phyloP scores from a whole-genome alignment of 2,329 filamentous ascomycete genomes.

The Pseudofabraea citricarpa region DNA sequence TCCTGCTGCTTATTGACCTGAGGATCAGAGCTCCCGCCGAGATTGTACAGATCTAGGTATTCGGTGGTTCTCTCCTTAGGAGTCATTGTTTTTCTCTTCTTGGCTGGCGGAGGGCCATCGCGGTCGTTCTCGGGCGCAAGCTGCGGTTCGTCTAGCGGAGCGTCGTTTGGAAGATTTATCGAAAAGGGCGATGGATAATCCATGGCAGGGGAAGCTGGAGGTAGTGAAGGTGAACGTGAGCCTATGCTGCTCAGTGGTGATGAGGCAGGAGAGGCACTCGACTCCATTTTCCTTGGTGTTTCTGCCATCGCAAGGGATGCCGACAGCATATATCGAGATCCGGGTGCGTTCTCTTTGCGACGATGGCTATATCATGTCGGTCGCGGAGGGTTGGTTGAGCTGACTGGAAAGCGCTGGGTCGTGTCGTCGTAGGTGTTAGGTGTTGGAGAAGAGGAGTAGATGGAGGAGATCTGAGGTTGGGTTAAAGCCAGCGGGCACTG shows the following conservation, averaged over 20 bases:
- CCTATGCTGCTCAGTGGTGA: constrained; percentile 29
- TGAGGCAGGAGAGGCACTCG: constrained; percentile 15
- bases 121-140: constrained; percentile 14
- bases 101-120: constrained; percentile 65
- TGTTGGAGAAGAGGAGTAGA: constrained; percentile 4
- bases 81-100: constrained; percentile 65
- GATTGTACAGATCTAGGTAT: constrained; percentile 64
- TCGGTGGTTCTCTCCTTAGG: constrained; percentile 73
- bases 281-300: too few relatives aligned
- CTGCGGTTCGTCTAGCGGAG: constrained; percentile 13
- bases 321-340: too few relatives aligned
- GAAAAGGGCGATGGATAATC: constrained; percentile 27
- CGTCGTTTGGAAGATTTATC: constrained; percentile 20
- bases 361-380: too few relatives aligned
- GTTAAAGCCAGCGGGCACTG: background rate
- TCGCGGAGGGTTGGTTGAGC: too few relatives aligned
- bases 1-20: constrained; percentile 50
- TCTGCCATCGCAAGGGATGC: too few relatives aligned
- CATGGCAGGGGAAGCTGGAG: background rate
- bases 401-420: too few relatives aligned
- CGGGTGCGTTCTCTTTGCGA: too few relatives aligned
- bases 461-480: background rate
- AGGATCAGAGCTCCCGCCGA: constrained; percentile 38
- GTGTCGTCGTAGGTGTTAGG: too few relatives aligned
- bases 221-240: constrained; percentile 30